Evolutionary conservation across 805 yeast genomes (phyloP).

Genomic region (Kodamaea neixiangensis): DNA sequence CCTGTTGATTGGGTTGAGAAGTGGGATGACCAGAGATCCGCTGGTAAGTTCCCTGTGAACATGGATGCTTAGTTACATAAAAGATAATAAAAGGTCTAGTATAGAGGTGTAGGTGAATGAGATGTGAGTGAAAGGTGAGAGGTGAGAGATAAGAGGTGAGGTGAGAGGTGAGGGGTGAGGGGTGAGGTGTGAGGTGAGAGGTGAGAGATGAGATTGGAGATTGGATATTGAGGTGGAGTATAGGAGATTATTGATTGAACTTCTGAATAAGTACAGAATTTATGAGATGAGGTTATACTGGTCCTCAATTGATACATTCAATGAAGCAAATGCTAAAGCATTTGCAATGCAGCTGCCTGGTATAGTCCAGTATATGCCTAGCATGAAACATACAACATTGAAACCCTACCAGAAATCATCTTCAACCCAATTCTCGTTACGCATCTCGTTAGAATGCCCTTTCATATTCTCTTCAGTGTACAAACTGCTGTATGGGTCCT

Average conservation of each 20-base stretch:
- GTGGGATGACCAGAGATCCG: conserved; percentile 85
- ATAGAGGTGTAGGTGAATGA: neutral
- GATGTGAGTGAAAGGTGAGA: neutral
- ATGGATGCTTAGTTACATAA: conserved; percentile 16
- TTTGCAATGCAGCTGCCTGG: too few relatives aligned
- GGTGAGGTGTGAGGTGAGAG: neutral
- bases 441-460: conserved; percentile 46
- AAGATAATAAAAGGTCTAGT: conserved; percentile 3
- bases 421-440: conserved; percentile 53
- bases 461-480: conserved; percentile 48
- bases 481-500: conserved; percentile 43
- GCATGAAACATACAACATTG: too few relatives aligned
- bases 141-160: neutral
- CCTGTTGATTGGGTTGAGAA: conserved; percentile 82
- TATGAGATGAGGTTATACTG: too few relatives aligned
- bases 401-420: conserved; percentile 59
- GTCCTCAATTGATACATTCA: too few relatives aligned
- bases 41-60: conserved; percentile 49
- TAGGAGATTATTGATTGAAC: too few relatives aligned
- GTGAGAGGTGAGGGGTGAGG: neutral
- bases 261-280: too few relatives aligned
- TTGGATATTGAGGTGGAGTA: too few relatives aligned
- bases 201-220: too few relatives aligned
- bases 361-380: neutral
- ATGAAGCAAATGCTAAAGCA: too few relatives aligned